Evolutionary conservation across 345 rosid species (phyloP), one percentile per base, ranked within the genome.

Genomic region (Psidium friedrichsthalianum): DNA sequence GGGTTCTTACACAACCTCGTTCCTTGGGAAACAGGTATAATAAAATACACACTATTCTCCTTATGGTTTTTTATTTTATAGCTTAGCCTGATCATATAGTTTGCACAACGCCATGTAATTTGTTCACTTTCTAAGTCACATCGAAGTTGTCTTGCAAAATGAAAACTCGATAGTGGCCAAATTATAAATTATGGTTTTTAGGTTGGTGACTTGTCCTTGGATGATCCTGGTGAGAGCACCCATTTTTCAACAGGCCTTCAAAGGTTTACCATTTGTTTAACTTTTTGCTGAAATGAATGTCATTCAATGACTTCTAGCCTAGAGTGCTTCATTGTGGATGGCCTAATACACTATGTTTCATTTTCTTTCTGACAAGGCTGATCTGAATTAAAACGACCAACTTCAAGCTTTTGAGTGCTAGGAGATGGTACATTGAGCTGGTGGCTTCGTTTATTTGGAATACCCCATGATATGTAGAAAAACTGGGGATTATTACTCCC

Each of bases 1-100:
- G 96, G 88, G 85, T 96, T 92, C 96, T 95, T 84, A 90, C 96
- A 40, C 98, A 96, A 86, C 96, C 99, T 61, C 87, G 87, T 85
- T 94, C 95, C 82, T 85, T 88, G 58, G 96, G 95, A 92, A 91
- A 93, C 86, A 94, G 98, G 98, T 89, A 87, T 27, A 1, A 90
- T 94, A 82, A 18, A 51, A 74, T 53, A 24, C 83, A 81, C 47
- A 89, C 85, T 47, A 59, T 55, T 42, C 36, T 40, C 44, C 85
- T 51, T 24, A 29, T 69, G 42, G 83, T 36, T 49, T 82, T 55
- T 74, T 85, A 81, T 88, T 82, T 84, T 11, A 56, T 86, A 32
- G 52, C 82, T 74, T 44, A 22, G 18, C 27, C n/a, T 51, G 54
- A 64, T 52, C 69, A 82, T 36, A 16, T 18, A 69, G 14, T 69